Conservation (phyloP, 2,329 filamentous ascomycete species). For the Camillea tinctor region DNA sequence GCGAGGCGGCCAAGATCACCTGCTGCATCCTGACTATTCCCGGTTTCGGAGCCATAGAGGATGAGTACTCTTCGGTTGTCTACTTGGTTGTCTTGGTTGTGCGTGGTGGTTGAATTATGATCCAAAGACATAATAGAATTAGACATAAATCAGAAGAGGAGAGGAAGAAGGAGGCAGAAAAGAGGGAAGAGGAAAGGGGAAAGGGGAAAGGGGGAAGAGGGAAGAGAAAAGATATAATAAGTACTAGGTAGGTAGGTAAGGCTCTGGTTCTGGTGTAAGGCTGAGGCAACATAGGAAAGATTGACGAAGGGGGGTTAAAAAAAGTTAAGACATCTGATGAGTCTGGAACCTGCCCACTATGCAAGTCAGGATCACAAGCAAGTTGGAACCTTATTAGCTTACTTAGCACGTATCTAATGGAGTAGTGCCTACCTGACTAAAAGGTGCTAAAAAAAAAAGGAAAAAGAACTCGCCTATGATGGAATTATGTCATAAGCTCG, state of each 20-base stretch:
- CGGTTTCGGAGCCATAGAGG: conserved; percentile 92
- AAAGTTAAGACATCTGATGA: background rate
- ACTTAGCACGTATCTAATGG: too few relatives aligned
- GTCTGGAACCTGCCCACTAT: too few relatives aligned
- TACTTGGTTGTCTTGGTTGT: conserved; percentile 23
- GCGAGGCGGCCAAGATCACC: conserved; percentile 75
- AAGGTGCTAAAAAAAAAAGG: background rate
- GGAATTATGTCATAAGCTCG: background rate
- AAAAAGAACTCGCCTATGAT: background rate
- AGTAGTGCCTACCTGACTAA: too few relatives aligned
- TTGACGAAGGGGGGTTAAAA: background rate
- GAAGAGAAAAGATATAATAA: background rate
- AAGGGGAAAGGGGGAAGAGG: background rate
- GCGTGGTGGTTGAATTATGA: conserved; percentile 19
- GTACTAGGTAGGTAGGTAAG: too few relatives aligned
- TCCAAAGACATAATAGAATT: conserved; percentile 17
- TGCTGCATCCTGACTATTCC: conserved; percentile 88
- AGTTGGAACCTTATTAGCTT: background rate
- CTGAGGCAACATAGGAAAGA: background rate
- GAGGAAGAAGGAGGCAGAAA: background rate
- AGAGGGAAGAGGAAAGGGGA: background rate
- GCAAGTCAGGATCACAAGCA: background rate
- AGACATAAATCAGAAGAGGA: too few relatives aligned
- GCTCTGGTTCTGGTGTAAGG: background rate
- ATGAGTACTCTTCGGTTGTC: conserved; percentile 57